Evolutionary conservation across 2,329 filamentous ascomycete species (phyloP).

Genomic region (Fusarium odoratissimum): DNA sequence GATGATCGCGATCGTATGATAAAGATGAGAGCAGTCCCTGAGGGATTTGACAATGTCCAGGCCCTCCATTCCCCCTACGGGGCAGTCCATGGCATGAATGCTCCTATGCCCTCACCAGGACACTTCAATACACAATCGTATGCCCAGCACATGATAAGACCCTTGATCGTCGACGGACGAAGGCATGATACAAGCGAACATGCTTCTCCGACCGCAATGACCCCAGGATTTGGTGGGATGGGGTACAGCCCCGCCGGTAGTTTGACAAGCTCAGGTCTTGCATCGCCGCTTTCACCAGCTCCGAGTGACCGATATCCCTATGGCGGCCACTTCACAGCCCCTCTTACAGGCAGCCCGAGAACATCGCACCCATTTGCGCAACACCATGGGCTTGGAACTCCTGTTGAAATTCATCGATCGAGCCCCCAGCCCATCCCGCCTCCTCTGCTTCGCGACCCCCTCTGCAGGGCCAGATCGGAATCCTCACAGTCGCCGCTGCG

Average conservation of each 20-base stretch:
- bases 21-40: slow-evolving; percentile 77
- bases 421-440: slow-evolving; percentile 66
- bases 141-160: slow-evolving; percentile 71
- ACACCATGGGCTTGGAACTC: slow-evolving; percentile 58
- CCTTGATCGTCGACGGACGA: slow-evolving; percentile 76
- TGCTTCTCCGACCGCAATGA: slow-evolving; percentile 74
- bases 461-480: slow-evolving; percentile 67
- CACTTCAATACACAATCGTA: slow-evolving; percentile 63
- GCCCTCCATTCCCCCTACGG: slow-evolving; percentile 76
- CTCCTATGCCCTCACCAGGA: slow-evolving; percentile 60
- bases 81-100: slow-evolving; percentile 65
- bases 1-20: slow-evolving; percentile 78
- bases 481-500: slow-evolving; percentile 69
- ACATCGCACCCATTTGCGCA: slow-evolving; percentile 65
- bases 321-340: slow-evolving; percentile 59
- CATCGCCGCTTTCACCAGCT: slow-evolving; percentile 68
- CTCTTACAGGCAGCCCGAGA: slow-evolving; percentile 60
- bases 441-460: slow-evolving; percentile 68
- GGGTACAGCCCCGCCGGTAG: slow-evolving; percentile 68
- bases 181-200: slow-evolving; percentile 73
- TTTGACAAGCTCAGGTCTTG: slow-evolving; percentile 64
- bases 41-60: slow-evolving; percentile 77
- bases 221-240: slow-evolving; percentile 74
- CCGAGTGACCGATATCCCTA: slow-evolving; percentile 67
- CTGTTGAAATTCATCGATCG: slow-evolving; percentile 59